Conservation (phyloP, 2,329 filamentous ascomycete species). For the Pyrenophora seminiperda region DNA sequence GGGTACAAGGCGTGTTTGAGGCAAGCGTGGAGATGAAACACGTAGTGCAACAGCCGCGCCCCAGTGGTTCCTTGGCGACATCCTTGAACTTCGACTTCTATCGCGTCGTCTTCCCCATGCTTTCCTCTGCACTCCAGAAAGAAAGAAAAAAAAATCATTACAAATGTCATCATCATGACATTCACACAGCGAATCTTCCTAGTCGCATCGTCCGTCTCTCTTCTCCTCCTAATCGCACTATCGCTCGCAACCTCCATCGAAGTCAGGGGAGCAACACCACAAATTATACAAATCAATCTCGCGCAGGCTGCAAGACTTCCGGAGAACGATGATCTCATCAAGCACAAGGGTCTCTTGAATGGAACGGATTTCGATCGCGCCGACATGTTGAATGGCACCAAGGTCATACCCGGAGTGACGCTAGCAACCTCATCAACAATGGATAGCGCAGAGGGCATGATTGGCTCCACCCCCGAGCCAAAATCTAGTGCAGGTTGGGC, state of each 20-base stretch:
- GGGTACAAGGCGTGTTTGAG: slow-evolving; percentile 2
- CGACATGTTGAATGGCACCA: slow-evolving; percentile 32
- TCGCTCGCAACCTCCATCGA: slow-evolving; percentile 38
- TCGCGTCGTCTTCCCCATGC: neutral
- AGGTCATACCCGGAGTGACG: slow-evolving; percentile 18
- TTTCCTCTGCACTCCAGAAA: neutral
- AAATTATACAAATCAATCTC: slow-evolving; percentile 29
- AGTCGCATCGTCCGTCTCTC: slow-evolving; percentile 28
- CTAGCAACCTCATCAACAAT: slow-evolving; percentile 20
- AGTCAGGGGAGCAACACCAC: slow-evolving; percentile 30
- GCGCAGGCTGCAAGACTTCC: slow-evolving; percentile 36
- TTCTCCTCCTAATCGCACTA: slow-evolving; percentile 39
- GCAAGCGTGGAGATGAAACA: slow-evolving; percentile 25
- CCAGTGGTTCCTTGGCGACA: slow-evolving; percentile 12
- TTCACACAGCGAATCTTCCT: slow-evolving; percentile 27
- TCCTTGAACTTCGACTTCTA: slow-evolving; percentile 3
- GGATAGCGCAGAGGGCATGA: slow-evolving; percentile 31
- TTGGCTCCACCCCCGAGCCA: slow-evolving; percentile 28
- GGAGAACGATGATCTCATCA: slow-evolving; percentile 21
- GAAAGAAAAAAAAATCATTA: slow-evolving; percentile 1
- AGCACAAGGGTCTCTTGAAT: slow-evolving; percentile 35
- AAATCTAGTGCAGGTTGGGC: slow-evolving; percentile 19
- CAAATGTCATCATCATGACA: slow-evolving; percentile 24
- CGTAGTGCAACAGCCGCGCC: slow-evolving; percentile 18
- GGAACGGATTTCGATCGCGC: slow-evolving; percentile 37